Percentiles rank a stretch among this genome's conserved stretches.
Evolutionary conservation across 2,329 filamentous ascomycete species (phyloP).

Genomic region (Byssothecium circinans): DNA sequence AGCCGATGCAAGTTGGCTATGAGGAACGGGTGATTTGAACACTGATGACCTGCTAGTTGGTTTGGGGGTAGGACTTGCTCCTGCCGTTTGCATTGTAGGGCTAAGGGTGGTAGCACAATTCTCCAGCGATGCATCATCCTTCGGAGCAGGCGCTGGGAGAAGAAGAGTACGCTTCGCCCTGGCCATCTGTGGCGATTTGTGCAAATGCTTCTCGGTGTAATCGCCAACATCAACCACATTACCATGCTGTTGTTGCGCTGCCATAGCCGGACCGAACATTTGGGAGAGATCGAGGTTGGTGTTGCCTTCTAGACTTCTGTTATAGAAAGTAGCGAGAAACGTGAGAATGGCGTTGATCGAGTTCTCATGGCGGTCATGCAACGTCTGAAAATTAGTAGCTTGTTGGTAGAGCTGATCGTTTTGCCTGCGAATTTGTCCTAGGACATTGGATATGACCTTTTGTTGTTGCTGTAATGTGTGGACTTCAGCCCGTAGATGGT

Average conservation of each 20-base stretch:
- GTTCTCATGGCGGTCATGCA: slow-evolving; percentile 96
- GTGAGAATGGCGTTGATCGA: slow-evolving; percentile 99
- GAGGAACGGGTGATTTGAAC: slow-evolving; percentile 25
- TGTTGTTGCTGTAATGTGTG: slow-evolving; percentile 83
- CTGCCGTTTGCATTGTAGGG: slow-evolving; percentile 28
- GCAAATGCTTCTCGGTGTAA: slow-evolving; percentile 45
- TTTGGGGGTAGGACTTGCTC: slow-evolving; percentile 26
- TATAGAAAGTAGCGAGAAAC: slow-evolving; percentile 94
- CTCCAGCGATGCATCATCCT: slow-evolving; percentile 27
- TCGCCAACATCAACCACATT: slow-evolving; percentile 67
- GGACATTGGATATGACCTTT: slow-evolving; percentile 78
- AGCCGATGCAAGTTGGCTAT: slow-evolving; percentile 18
- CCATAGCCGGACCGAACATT: slow-evolving; percentile 76
- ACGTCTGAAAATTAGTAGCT: slow-evolving; percentile 82
- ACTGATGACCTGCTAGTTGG: slow-evolving; percentile 22
- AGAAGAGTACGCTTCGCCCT: slow-evolving; percentile 43
- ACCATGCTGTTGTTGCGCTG: slow-evolving; percentile 57
- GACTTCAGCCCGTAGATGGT: slow-evolving; percentile 76
- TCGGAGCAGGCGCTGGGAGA: slow-evolving; percentile 34
- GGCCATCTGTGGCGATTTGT: slow-evolving; percentile 39
- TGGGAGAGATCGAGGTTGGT: slow-evolving; percentile 78
- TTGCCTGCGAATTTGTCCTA: slow-evolving; percentile 77
- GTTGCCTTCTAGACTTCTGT: slow-evolving; percentile 86
- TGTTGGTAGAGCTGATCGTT: slow-evolving; percentile 88
- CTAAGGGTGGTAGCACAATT: slow-evolving; percentile 38